These are phyloP conservation scores for Pseudopithomyces maydicus DNA, from an alignment of 2,329 filamentous ascomycete species.

Conservation along the genomic window DNA sequence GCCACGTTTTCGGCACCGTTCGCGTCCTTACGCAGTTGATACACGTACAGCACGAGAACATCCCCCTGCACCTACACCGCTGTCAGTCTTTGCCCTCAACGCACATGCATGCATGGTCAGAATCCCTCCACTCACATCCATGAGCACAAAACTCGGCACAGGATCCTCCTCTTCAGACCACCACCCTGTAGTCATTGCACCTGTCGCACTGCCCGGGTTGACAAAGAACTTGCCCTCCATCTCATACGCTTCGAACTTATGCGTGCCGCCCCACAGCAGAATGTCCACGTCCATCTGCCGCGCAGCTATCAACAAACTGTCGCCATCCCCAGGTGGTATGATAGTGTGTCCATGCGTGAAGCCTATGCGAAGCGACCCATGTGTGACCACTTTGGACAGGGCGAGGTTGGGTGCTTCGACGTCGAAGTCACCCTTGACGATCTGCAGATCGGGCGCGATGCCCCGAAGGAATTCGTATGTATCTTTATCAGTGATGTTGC, in stretches of 20 bases:
- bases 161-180: constrained; percentile 67
- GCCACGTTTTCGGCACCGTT: constrained; percentile 59
- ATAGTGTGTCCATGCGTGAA: constrained; percentile 76
- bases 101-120: constrained; percentile 69
- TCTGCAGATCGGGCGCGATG: constrained; percentile 66
- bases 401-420: constrained; percentile 69
- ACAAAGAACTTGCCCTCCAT: constrained; percentile 75
- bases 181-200: constrained; percentile 66
- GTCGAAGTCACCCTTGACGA: constrained; percentile 73
- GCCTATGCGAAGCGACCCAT: constrained; percentile 69
- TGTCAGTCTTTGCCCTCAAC: constrained; percentile 21
- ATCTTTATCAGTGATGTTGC: constrained; percentile 62
- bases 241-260: constrained; percentile 73
- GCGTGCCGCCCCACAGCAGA: constrained; percentile 71
- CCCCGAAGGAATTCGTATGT: constrained; percentile 62
- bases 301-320: constrained; percentile 69
- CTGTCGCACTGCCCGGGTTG: constrained; percentile 71
- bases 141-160: constrained; percentile 90
- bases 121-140: constrained; percentile 76
- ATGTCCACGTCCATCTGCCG: constrained; percentile 75
- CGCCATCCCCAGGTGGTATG: constrained; percentile 69
- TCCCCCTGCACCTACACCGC: constrained; percentile 82
- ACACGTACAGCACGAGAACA: constrained; percentile 93
- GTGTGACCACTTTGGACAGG: constrained; percentile 71
- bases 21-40: constrained; percentile 62